Evolutionary conservation across 1,139 yeast species (phyloP).

Genomic region (Candida sp.): DNA sequence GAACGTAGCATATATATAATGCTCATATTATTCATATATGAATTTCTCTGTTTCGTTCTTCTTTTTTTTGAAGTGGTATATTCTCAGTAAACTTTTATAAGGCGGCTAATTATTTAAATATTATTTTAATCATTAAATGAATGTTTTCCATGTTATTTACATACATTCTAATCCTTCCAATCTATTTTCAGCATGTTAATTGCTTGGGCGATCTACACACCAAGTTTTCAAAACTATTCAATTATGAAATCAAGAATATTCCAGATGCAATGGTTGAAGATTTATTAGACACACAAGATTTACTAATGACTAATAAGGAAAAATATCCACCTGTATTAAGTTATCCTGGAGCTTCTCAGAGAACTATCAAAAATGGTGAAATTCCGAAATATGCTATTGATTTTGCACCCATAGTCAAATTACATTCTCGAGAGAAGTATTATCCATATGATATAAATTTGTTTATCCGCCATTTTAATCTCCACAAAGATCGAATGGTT

Average conservation of each 20-base stretch:
- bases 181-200: background rate
- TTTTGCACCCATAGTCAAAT: slow-evolving; percentile 72
- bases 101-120: no score
- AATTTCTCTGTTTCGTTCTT: no score
- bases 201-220: background rate
- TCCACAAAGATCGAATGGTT: slow-evolving; percentile 39
- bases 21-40: no score
- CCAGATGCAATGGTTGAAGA: background rate
- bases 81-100: no score
- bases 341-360: slow-evolving; percentile 21
- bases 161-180: no score
- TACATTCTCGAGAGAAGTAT: slow-evolving; percentile 82
- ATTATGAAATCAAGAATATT: background rate
- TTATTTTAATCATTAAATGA: no score
- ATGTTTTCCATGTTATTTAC: no score
- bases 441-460: slow-evolving; percentile 75
- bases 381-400: slow-evolving; percentile 70
- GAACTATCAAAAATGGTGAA: slow-evolving; percentile 44
- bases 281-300: background rate
- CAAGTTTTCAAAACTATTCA: background rate
- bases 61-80: no score
- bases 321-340: slow-evolving; percentile 31
- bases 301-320: slow-evolving; percentile 7
- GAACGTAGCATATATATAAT: no score
- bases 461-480: slow-evolving; percentile 59